Evolutionary conservation across 1,139 yeast genomes (phyloP).

Genomic region (Pneumocystis murina): DNA sequence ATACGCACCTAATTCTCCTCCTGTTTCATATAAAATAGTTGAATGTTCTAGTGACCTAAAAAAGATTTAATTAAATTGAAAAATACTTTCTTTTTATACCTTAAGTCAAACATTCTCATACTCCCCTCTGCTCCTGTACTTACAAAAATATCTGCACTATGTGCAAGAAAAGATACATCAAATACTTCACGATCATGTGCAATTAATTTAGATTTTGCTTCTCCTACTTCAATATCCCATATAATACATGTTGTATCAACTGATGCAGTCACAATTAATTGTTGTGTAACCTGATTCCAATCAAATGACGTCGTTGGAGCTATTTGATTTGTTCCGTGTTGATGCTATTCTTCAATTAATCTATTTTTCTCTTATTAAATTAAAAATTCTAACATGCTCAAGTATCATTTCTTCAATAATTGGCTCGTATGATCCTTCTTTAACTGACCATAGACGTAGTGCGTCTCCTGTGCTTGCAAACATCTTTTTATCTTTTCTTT

Average conservation of each 20-base stretch:
- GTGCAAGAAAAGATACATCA: constrained; percentile 73
- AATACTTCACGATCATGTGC: constrained; percentile 94
- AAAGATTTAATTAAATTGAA: neutral
- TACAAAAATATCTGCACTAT: constrained; percentile 66
- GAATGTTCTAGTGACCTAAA: constrained; percentile 65
- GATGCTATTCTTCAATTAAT: constrained; percentile 5
- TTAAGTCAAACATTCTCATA: constrained; percentile 75
- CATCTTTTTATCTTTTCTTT: no score
- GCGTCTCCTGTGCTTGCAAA: constrained; percentile 8
- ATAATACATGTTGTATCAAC: constrained; percentile 95
- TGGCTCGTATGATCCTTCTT: constrained; percentile 5
- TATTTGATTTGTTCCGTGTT: no score
- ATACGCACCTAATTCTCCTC: constrained; percentile 23
- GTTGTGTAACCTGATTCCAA: constrained; percentile 68
- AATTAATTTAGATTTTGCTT: constrained; percentile 80
- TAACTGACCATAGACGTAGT: constrained; percentile 7
- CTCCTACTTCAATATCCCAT: constrained; percentile 72
- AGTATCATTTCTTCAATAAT: no score
- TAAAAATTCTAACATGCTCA: no score
- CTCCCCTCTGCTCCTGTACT: constrained; percentile 95
- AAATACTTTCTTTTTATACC: constrained; percentile 22
- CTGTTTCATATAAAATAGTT: constrained; percentile 67
- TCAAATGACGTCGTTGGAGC: constrained; percentile 84
- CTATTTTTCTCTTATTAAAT: constrained; percentile 16
- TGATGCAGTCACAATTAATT: constrained; percentile 63